These are phyloP conservation scores for Chamaecrista fasciculata DNA, from an alignment of 306 rosid species.

Conservation along the genomic window DNA sequence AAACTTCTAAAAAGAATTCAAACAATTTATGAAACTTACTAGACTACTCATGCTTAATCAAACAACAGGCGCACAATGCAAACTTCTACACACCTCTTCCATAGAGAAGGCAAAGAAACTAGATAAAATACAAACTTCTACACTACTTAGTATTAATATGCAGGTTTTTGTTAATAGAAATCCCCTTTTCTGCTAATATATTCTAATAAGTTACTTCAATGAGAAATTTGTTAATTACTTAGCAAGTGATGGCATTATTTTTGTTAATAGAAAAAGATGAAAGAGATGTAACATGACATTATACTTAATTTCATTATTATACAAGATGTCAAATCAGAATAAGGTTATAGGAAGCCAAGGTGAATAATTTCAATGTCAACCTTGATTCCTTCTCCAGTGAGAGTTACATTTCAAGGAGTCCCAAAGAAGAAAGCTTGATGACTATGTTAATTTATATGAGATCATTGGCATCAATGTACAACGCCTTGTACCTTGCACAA, in stretches of 20 bases:
- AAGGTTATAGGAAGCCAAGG: background rate
- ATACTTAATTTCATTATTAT: background rate
- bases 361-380: conserved; percentile 8
- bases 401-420: background rate
- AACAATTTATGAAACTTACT: background rate
- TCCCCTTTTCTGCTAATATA: too few relatives aligned
- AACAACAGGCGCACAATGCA: background rate
- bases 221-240: too few relatives aligned
- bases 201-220: too few relatives aligned
- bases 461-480: background rate
- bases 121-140: too few relatives aligned
- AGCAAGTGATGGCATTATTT: too few relatives aligned
- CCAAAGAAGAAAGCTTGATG: background rate
- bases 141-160: too few relatives aligned
- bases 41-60: background rate
- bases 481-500: background rate
- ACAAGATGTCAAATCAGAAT: background rate
- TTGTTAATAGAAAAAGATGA: background rate
- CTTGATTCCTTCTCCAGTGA: background rate
- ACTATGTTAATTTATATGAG: background rate
- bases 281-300: conserved; percentile 4
- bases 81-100: background rate
- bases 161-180: too few relatives aligned
- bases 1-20: background rate
- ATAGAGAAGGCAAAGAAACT: too few relatives aligned